Evolutionary conservation across 495 filamentous ascomycete species (phyloP).

Genomic region (Jackrogersella minutella): DNA sequence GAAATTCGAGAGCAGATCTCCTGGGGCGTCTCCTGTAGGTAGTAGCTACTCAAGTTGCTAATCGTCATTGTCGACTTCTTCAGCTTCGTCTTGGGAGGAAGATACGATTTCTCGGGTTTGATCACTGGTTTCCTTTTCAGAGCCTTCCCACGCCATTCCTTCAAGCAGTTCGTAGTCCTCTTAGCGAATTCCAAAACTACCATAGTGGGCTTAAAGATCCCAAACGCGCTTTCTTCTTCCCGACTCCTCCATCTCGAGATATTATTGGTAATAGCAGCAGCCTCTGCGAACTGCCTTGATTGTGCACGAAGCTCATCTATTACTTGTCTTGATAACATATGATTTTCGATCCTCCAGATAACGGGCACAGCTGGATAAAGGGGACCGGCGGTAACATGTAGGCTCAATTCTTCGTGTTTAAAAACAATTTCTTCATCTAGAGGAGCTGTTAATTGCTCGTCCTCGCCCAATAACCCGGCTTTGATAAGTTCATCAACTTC

Average conservation of each 20-base stretch:
- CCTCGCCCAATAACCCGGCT: constrained; percentile 21
- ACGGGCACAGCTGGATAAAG: constrained; percentile 36
- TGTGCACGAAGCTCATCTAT: constrained; percentile 37
- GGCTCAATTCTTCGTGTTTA: constrained; percentile 28
- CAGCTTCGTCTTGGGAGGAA: constrained; percentile 21
- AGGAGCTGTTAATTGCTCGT: constrained; percentile 19
- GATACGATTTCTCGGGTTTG: background rate
- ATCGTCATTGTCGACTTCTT: constrained; percentile 19
- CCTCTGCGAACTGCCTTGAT: constrained; percentile 17
- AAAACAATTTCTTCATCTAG: constrained; percentile 35
- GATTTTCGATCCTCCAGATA: constrained; percentile 39
- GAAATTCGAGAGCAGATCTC: constrained; percentile 47
- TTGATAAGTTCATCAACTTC: constrained; percentile 38
- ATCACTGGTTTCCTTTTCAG: background rate
- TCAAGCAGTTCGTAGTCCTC: constrained; percentile 20
- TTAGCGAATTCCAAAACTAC: constrained; percentile 31
- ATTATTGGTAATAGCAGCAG: constrained; percentile 27
- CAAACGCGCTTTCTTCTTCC: constrained; percentile 24
- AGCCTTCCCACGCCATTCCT: constrained; percentile 15
- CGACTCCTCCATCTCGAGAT: constrained; percentile 28
- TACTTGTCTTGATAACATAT: constrained; percentile 24
- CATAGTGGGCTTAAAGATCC: constrained; percentile 30
- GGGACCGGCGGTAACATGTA: constrained; percentile 32
- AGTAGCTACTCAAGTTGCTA: constrained; percentile 29
- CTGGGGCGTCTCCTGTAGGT: constrained; percentile 47